These are phyloP conservation scores for Colletotrichum sp. DNA, from an alignment of 2,329 filamentous ascomycete species.

Conservation along the genomic window DNA sequence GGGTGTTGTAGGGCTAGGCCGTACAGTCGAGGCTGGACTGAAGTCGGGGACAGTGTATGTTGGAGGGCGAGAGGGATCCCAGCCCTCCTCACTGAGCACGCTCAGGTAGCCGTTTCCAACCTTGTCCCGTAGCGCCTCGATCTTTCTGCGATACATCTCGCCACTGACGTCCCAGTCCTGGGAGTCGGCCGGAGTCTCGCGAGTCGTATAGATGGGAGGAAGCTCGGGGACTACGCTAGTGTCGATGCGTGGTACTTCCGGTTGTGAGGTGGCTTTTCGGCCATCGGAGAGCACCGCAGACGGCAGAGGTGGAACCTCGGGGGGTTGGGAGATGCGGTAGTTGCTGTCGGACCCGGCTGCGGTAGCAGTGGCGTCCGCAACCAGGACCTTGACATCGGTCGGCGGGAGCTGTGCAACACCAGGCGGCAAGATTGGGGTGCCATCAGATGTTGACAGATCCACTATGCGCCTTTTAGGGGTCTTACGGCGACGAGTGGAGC, in stretches of 20 bases:
- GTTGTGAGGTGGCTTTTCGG: conserved; percentile 32
- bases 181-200: conserved; percentile 34
- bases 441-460: conserved; percentile 63
- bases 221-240: conserved; percentile 38
- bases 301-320: conserved; percentile 39
- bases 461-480: conserved; percentile 69
- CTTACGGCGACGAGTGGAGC: conserved; percentile 63
- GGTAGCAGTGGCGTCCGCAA: not conserved
- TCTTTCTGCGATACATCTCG: conserved; percentile 84
- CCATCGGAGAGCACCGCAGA: conserved; percentile 35
- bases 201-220: conserved; percentile 33
- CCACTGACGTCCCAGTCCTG: conserved; percentile 71
- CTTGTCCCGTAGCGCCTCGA: conserved; percentile 84
- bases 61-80: conserved; percentile 50
- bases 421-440: not conserved
- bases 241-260: conserved; percentile 43
- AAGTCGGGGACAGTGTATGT: conserved; percentile 45
- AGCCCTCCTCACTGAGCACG: conserved; percentile 79
- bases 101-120: conserved; percentile 89
- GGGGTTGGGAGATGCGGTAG: conserved; percentile 49
- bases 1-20: conserved; percentile 37
- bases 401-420: not conserved
- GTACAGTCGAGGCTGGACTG: conserved; percentile 38
- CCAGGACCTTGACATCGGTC: conserved; percentile 10
- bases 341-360: conserved; percentile 33